phyloP scores from a whole-genome alignment of 805 yeast genomes.

The Starmerella khaoyaiensis region DNA sequence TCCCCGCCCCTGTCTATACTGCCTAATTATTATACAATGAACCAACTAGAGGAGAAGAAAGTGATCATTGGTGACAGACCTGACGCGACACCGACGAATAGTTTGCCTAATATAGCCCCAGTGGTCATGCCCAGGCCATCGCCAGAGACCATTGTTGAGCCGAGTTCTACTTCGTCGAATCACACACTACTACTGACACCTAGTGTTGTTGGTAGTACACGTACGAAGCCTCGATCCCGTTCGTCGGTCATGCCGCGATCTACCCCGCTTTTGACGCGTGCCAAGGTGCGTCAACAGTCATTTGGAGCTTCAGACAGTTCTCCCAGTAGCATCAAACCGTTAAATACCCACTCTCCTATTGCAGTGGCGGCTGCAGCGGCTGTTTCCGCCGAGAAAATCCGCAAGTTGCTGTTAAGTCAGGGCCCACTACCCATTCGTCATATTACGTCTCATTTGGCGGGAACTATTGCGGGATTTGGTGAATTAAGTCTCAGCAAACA shows the following conservation, averaged over 20 bases:
- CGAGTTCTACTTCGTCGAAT: too few relatives aligned
- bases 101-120: too few relatives aligned
- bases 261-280: constrained; percentile 10
- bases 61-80: too few relatives aligned
- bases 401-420: constrained; percentile 50
- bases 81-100: too few relatives aligned
- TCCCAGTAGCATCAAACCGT: constrained; percentile 20
- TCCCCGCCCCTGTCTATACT: too few relatives aligned
- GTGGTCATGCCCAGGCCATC: too few relatives aligned
- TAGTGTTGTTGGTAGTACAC: too few relatives aligned
- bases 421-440: constrained; percentile 89
- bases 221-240: constrained; percentile 17
- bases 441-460: constrained; percentile 63
- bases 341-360: constrained; percentile 64
- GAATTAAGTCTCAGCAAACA: constrained; percentile 74
- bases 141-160: too few relatives aligned
- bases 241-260: constrained; percentile 15
- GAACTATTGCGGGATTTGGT: constrained; percentile 68
- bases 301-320: constrained; percentile 11
- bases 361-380: constrained; percentile 78
- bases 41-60: too few relatives aligned
- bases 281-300: constrained; percentile 16
- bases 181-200: too few relatives aligned
- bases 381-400: constrained; percentile 68
- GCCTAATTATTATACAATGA: too few relatives aligned